phyloP scores from a whole-genome alignment of 163 green algal species.

The Trebouxia gelatinosa region DNA sequence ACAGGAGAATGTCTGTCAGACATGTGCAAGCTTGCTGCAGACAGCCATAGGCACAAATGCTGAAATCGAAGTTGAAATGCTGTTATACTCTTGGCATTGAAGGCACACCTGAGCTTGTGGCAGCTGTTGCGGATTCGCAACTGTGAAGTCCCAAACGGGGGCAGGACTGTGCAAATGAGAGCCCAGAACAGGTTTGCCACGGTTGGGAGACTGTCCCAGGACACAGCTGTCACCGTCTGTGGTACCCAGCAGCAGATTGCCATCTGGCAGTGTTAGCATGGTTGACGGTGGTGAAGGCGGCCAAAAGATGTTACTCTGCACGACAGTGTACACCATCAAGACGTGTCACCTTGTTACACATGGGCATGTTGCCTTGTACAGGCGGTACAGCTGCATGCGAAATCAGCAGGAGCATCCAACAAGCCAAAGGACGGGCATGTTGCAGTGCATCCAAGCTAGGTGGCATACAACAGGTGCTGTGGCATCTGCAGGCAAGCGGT shows the following conservation, averaged over 20 bases:
- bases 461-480: no score
- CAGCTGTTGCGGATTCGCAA: slow-evolving; percentile 5
- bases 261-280: slow-evolving; percentile 1
- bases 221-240: slow-evolving; percentile 1
- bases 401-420: no score
- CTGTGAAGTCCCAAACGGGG: background rate
- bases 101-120: slow-evolving; percentile 6
- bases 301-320: no score
- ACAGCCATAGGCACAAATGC: background rate
- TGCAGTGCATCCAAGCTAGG: no score
- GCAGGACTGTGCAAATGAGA: slow-evolving; percentile 8
- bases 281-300: background rate
- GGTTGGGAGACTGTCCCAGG: no score
- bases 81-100: background rate
- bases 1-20: no score
- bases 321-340: no score
- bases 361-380: no score
- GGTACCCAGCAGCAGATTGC: slow-evolving; percentile 1
- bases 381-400: no score
- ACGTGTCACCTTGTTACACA: no score
- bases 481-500: no score
- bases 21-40: background rate
- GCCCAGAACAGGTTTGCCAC: background rate
- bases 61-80: background rate
- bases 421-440: no score